A percentile compares a stretch with the other conserved stretches of the same genome.
phyloP scores from a whole-genome alignment of 2,329 filamentous ascomycete genomes.

The Pyricularia pennisetigena region DNA sequence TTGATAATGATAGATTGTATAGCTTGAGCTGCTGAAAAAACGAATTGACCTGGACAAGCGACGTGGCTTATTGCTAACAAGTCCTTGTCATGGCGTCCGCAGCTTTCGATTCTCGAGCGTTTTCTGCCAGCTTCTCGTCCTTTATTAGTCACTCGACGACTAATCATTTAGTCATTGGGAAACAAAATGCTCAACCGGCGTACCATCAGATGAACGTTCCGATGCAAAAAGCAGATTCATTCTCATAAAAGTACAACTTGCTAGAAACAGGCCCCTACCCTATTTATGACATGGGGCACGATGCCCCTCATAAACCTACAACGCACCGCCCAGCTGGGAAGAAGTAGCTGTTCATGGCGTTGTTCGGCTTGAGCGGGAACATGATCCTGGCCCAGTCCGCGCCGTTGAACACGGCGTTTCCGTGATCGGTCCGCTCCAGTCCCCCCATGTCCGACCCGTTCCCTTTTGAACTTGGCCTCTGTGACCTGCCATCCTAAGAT shows the following conservation, averaged over 20 bases:
- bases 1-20: neutral
- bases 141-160: neutral
- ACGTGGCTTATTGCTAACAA: no score
- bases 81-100: neutral
- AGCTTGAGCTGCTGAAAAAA: neutral
- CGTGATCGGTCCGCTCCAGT: neutral
- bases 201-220: neutral
- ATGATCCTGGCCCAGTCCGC: neutral
- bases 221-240: neutral
- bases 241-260: neutral
- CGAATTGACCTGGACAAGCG: neutral
- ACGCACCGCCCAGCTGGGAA: neutral
- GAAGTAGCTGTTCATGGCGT: neutral
- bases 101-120: neutral
- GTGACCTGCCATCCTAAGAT: neutral
- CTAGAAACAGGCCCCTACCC: neutral
- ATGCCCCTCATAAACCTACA: neutral
- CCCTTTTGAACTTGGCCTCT: neutral
- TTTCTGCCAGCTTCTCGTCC: neutral
- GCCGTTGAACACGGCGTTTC: neutral
- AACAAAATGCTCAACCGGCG: neutral
- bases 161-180: neutral
- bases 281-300: neutral
- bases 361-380: neutral
- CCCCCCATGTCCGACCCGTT: neutral